A percentile compares a stretch with the other conserved stretches of the same genome.
These are phyloP conservation scores for Byssothecium circinans DNA, from an alignment of 2,329 filamentous ascomycete species.

Conservation along the genomic window DNA sequence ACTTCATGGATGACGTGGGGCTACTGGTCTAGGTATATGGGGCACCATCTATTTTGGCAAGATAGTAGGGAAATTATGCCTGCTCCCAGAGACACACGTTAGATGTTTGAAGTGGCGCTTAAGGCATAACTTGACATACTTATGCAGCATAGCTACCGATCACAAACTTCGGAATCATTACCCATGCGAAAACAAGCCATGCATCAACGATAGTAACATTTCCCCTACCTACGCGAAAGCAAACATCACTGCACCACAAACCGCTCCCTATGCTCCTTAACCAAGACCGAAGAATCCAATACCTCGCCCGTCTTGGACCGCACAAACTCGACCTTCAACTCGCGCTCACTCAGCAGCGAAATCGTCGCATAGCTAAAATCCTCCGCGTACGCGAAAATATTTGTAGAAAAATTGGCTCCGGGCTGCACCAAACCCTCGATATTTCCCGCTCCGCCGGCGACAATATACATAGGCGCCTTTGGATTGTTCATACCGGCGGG, in stretches of 20 bases:
- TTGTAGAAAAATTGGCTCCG: conserved; percentile 48
- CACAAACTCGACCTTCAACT: conserved; percentile 56
- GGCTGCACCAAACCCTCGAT: conserved; percentile 55
- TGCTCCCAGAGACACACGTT: no score
- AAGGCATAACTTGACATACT: no score
- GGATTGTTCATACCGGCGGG: conserved; percentile 53
- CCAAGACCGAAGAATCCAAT: conserved; percentile 4
- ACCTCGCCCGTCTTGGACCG: conserved; percentile 47
- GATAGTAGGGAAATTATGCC: no score
- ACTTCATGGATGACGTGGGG: no score
- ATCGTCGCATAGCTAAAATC: conserved; percentile 58
- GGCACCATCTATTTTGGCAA: no score
- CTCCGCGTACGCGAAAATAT: conserved; percentile 54
- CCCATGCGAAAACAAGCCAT: no score
- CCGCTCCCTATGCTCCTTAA: conserved; percentile 2
- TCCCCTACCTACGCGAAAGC: background rate
- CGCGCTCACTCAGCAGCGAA: conserved; percentile 49
- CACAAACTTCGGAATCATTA: no score
- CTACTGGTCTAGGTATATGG: no score
- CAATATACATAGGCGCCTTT: conserved; percentile 58
- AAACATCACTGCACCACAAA: background rate
- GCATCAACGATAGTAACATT: no score
- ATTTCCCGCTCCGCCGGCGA: conserved; percentile 60
- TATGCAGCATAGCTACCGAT: no score
- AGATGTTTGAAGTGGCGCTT: no score